Conservation (phyloP, 225 moss, liverwort and hornwort genomes). For the Polytrichum formosum region DNA sequence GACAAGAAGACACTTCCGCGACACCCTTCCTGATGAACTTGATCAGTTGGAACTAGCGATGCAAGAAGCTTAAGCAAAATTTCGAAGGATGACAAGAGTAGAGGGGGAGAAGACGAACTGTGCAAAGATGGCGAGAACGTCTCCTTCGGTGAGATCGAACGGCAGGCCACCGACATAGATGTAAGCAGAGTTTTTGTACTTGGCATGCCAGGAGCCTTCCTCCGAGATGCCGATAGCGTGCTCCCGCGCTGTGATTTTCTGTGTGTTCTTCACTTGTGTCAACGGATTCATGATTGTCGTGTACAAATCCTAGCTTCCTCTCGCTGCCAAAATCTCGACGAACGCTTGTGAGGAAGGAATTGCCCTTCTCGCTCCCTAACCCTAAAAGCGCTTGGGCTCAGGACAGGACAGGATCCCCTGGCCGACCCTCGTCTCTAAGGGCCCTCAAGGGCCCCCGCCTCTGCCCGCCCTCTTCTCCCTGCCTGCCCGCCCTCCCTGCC, state of each 20-base stretch:
- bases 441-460: too few species aligned
- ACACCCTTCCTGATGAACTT: neutral
- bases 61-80: neutral
- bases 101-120: conserved; percentile 46
- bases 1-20: neutral
- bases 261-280: conserved; percentile 94
- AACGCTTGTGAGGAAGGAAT: too few species aligned
- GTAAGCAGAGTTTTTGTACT: conserved; percentile 90
- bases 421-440: too few species aligned
- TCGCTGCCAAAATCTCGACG: too few species aligned
- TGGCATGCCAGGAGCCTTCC: conserved; percentile 96
- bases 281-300: conserved; percentile 74
- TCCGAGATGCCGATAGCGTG: conserved; percentile 78
- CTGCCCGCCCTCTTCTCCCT: too few species aligned
- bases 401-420: too few species aligned
- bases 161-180: conserved; percentile 80
- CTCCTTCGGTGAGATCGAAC: conserved; percentile 90
- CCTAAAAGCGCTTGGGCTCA: too few species aligned
- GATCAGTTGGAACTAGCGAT: too few species aligned
- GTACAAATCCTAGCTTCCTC: too few species aligned
- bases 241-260: conserved; percentile 90
- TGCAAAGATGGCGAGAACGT: conserved; percentile 87
- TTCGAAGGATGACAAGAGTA: neutral
- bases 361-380: too few species aligned
- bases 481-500: too few species aligned